Conservation (phyloP, 225 moss, liverwort and hornwort genomes). For the Straminergon stramineum region DNA sequence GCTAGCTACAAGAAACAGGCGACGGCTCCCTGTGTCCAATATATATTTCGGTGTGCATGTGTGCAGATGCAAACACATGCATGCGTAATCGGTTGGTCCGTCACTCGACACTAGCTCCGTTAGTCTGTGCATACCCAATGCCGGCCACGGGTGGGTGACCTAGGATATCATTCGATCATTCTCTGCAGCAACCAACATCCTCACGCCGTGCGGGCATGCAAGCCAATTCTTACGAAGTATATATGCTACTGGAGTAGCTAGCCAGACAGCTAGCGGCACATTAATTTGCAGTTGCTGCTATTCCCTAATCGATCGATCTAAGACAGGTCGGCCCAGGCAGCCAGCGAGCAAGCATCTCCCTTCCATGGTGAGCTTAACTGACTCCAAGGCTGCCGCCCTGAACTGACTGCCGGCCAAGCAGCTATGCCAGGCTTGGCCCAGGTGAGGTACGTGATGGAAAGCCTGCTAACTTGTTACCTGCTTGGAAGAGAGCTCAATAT, state of each 20-base stretch:
- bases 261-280: neutral
- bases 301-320: neutral
- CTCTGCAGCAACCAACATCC: neutral
- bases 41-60: neutral
- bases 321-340: neutral
- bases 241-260: neutral
- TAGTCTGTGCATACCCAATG: neutral
- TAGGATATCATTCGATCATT: neutral
- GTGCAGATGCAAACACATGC: neutral
- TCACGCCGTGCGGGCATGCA: neutral
- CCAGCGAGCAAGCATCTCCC: neutral
- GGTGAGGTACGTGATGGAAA: neutral
- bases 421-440: neutral
- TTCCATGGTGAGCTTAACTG: neutral
- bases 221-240: neutral
- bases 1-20: neutral
- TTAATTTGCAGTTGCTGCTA: neutral
- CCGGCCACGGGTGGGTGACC: neutral
- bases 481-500: neutral
- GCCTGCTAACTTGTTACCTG: neutral
- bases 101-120: neutral
- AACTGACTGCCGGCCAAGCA: neutral
- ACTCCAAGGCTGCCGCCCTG: neutral
- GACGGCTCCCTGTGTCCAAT: neutral
- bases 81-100: neutral